Conservation (phyloP, 108 stramenopile genomes). For the Cyclotella choctawhatcheeana region DNA sequence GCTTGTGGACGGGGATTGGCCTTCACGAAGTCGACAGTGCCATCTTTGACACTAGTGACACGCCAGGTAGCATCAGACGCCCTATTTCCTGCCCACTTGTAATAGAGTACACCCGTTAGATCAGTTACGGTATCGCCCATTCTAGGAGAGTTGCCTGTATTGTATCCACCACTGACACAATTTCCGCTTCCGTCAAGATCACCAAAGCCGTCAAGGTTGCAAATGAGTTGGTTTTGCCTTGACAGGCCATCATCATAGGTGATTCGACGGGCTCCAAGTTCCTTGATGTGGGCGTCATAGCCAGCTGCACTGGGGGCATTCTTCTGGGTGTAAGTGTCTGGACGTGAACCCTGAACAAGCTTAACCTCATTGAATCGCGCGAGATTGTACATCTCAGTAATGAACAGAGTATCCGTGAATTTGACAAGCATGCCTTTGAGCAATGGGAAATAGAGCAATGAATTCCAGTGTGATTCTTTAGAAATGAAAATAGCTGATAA, state of each 20-base stretch:
- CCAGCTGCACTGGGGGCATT: slow-evolving; percentile 30
- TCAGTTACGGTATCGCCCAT: slow-evolving; percentile 39
- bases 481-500: not conserved
- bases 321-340: slow-evolving; percentile 35
- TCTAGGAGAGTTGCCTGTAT: slow-evolving; percentile 18
- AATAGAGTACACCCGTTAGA: slow-evolving; percentile 31
- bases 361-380: slow-evolving; percentile 43
- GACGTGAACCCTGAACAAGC: slow-evolving; percentile 22
- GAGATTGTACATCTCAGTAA: slow-evolving; percentile 43
- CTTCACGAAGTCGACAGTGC: slow-evolving; percentile 12
- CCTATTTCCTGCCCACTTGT: slow-evolving; percentile 19
- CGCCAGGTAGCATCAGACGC: slow-evolving; percentile 31
- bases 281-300: slow-evolving; percentile 15
- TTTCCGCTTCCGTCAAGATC: not conserved
- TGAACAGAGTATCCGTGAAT: slow-evolving; percentile 19
- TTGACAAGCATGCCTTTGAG: slow-evolving; percentile 36
- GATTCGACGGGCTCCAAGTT: slow-evolving; percentile 26
- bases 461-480: not conserved
- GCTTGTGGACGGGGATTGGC: slow-evolving; percentile 25
- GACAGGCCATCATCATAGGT: slow-evolving; percentile 43
- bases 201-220: slow-evolving; percentile 31
- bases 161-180: slow-evolving; percentile 7
- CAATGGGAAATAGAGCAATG: not conserved
- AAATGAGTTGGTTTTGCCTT: slow-evolving; percentile 1
- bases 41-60: slow-evolving; percentile 19